These are phyloP conservation scores for Pecoramyces ruminantium DNA, from an alignment of 192 early-diverging fungal genomes.

Conservation along the genomic window DNA sequence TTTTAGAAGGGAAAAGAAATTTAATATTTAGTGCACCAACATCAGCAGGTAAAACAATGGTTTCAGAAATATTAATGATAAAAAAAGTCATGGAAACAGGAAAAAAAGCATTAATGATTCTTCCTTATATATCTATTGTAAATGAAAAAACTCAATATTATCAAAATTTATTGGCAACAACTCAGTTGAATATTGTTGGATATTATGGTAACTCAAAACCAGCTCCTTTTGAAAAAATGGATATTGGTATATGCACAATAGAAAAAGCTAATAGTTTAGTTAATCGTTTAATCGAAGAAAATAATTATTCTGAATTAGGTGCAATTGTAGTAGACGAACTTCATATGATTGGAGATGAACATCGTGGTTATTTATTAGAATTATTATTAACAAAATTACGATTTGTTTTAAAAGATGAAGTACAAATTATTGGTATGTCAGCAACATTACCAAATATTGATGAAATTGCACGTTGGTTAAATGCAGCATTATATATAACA, in stretches of 20 bases:
- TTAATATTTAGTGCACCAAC: slow-evolving; percentile 16
- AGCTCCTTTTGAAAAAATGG: slow-evolving; percentile 12
- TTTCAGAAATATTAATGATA: slow-evolving; percentile 12
- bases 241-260: slow-evolving; percentile 9
- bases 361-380: slow-evolving; percentile 14
- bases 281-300: slow-evolving; percentile 12
- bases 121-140: slow-evolving; percentile 14
- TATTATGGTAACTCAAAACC: slow-evolving; percentile 11
- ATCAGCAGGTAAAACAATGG: slow-evolving; percentile 17
- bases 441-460: slow-evolving; percentile 17
- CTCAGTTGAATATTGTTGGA: slow-evolving; percentile 9
- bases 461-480: slow-evolving; percentile 11
- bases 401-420: slow-evolving; percentile 4
- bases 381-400: slow-evolving; percentile 13
- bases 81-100: slow-evolving; percentile 14
- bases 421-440: slow-evolving; percentile 22
- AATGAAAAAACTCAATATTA: slow-evolving; percentile 11
- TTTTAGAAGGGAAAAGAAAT: slow-evolving; percentile 8
- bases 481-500: slow-evolving; percentile 13
- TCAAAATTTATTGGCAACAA: slow-evolving; percentile 6
- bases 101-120: slow-evolving; percentile 16
- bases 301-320: slow-evolving; percentile 9
- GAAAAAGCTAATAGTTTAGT: slow-evolving; percentile 13
- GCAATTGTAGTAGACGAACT: slow-evolving; percentile 16
- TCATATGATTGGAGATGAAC: slow-evolving; percentile 17